Conservation (phyloP, 805 yeast species). For the Candida insectalens region DNA sequence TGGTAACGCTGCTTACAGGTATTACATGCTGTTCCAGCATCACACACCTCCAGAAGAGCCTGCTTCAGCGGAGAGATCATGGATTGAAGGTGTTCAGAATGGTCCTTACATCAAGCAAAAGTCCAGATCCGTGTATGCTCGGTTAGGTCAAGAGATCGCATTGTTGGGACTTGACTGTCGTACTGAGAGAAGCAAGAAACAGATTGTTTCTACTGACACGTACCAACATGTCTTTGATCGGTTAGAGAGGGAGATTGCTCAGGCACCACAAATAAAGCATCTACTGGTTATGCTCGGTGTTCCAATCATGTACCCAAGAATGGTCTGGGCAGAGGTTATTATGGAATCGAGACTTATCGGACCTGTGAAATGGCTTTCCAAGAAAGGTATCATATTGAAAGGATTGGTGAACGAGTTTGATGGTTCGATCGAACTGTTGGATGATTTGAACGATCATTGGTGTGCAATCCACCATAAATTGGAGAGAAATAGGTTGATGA, state of each 20-base stretch:
- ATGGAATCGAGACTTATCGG: conserved; percentile 51
- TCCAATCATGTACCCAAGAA: conserved; percentile 89
- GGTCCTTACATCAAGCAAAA: conserved; percentile 66
- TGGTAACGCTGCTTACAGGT: conserved; percentile 74
- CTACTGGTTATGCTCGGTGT: conserved; percentile 80
- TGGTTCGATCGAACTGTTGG: conserved; percentile 83
- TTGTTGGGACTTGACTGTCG: conserved; percentile 85
- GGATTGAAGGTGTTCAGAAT: conserved; percentile 47
- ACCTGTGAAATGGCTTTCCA: conserved; percentile 56
- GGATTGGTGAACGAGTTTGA: conserved; percentile 88
- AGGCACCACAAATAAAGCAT: conserved; percentile 58
- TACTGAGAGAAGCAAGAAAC: conserved; percentile 67
- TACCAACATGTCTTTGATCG: conserved; percentile 57
- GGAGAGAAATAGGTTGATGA: conserved; percentile 69
- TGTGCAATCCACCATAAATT: conserved; percentile 78
- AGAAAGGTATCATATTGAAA: conserved; percentile 49
- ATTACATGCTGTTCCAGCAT: conserved; percentile 89
- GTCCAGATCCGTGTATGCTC: conserved; percentile 60
- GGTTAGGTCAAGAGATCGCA: conserved; percentile 66
- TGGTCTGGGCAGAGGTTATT: conserved; percentile 81
- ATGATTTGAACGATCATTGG: conserved; percentile 96
- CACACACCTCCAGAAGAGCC: conserved; percentile 44
- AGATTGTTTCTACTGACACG: conserved; percentile 43
- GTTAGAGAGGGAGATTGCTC: conserved; percentile 41
- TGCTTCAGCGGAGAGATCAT: conserved; percentile 35